These are phyloP conservation scores for Trametes meyenii DNA, from an alignment of 768 basidiomycete species.

Conservation along the genomic window DNA sequence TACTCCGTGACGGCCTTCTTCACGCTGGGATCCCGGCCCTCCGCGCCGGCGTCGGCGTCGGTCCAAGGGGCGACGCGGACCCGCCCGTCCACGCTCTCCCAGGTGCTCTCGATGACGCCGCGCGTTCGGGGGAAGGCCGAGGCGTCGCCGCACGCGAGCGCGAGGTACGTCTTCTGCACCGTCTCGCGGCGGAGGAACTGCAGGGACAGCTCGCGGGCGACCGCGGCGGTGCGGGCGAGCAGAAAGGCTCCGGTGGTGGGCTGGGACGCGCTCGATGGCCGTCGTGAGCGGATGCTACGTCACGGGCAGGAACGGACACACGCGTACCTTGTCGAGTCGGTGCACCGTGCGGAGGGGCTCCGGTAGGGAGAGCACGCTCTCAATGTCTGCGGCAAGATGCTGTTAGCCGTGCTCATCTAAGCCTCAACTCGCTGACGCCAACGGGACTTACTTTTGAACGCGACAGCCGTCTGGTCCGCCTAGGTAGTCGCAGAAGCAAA, in stretches of 20 bases:
- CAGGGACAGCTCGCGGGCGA: neutral
- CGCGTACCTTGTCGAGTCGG: constrained; percentile 17
- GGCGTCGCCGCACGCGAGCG: constrained; percentile 12
- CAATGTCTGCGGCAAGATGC: neutral
- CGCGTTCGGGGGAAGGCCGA: neutral
- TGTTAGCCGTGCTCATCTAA: too few species aligned
- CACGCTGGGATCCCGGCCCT: constrained; percentile 1
- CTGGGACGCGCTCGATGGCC: neutral
- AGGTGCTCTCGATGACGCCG: constrained; percentile 2
- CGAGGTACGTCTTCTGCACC: constrained; percentile 14
- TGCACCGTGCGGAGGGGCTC: constrained; percentile 3
- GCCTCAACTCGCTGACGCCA: neutral
- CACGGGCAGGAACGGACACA: neutral
- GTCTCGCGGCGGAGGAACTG: neutral
- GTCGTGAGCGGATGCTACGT: too few species aligned
- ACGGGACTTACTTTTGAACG: neutral
- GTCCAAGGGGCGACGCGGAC: neutral
- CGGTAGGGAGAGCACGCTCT: neutral
- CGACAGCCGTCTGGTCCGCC: neutral
- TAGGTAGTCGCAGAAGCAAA: too few species aligned
- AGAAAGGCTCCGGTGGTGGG: constrained; percentile 10
- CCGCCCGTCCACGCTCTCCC: constrained; percentile 5
- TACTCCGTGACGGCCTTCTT: constrained; percentile 6
- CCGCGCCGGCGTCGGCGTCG: neutral
- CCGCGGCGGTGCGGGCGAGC: neutral